Conservation (phyloP, 805 yeast genomes). For the Lipomyces kockii region DNA sequence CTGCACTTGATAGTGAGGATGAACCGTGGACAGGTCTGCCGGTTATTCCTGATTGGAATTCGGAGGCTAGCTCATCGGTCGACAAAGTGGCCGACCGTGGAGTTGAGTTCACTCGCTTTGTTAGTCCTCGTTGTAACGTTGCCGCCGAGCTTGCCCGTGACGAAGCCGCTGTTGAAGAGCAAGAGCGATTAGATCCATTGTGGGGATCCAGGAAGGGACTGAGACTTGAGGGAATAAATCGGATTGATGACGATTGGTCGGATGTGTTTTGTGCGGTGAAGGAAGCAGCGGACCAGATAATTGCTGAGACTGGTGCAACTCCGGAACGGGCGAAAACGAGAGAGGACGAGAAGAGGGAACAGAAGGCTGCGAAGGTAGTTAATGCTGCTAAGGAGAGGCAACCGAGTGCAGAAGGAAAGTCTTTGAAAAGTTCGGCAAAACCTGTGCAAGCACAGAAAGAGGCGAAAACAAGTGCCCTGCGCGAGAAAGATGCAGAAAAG, state of each 20-base stretch:
- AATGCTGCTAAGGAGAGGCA: neutral
- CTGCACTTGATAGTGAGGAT: neutral
- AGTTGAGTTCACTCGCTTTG: constrained; percentile 1
- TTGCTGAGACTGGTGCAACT: neutral
- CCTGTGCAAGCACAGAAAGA: neutral
- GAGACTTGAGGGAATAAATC: neutral
- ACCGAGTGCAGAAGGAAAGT: neutral
- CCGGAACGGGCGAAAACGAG: neutral
- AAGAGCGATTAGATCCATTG: neutral
- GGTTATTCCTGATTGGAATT: constrained; percentile 12
- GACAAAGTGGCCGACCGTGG: constrained; percentile 20
- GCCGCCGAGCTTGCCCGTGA: neutral
- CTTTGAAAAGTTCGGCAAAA: neutral
- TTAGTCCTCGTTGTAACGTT: constrained; percentile 27
- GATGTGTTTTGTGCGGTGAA: constrained; percentile 27
- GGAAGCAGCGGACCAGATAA: neutral
- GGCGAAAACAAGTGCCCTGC: neutral
- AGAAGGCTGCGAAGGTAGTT: neutral
- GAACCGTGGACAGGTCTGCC: constrained; percentile 8
- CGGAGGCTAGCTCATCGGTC: neutral
- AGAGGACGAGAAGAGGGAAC: constrained; percentile 1
- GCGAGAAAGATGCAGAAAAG: neutral
- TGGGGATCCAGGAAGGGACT: neutral
- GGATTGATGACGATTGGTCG: constrained; percentile 33
- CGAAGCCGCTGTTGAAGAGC: neutral